Evolutionary conservation across 2,329 filamentous ascomycete species (phyloP), one percentile per base, ranked within the genome.

Genomic region (Coniochaeta pulveracea): DNA sequence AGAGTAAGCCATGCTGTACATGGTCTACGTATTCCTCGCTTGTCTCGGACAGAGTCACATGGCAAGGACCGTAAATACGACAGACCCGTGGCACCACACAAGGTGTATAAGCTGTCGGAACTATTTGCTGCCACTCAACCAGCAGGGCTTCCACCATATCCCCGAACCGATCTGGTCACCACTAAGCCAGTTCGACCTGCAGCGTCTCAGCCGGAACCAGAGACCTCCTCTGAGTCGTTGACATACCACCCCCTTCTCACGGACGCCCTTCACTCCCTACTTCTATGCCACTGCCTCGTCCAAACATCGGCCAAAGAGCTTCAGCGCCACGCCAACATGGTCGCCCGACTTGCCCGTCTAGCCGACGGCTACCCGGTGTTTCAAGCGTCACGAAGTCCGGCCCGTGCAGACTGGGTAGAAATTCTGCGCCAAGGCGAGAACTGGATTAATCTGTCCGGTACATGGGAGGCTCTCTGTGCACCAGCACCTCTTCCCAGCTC

Each of bases 331-430:
- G 82, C 83, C 0, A 69, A 85, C 59, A 91, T 88, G 69, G 84
- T 80, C 4, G 81, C 84, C 11, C 76, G 84, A 5, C 65, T 91
- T 2, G 69, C 74, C 4, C 71, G 83, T 14, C 66, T 91, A 16
- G 76, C 74, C 31, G 81, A 91, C 46, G 84, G 83, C 4, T 88
- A 85, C 45, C 85, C 85, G 0, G 71, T 89, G 31, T 89, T 93
- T 49, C 76, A 86, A 41, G 67, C 76, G 1, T 76, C 78, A 16
- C 67, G 80, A 32, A 80, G 74, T 4, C 76, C 81, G 1, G 76
- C 81, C 2, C 75, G 82, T 33, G 72, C 78, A 3, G 85, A 93
- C 55, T 93, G 84, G 84, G 73, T 80, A 30, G 81, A 89, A 54
- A 65, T 89, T 0, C 54, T 91, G 8, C 69, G 76, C 0, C 69